These are phyloP conservation scores for Sergeia podlipaevii DNA, from an alignment of 208 protist species.

Conservation along the genomic window DNA sequence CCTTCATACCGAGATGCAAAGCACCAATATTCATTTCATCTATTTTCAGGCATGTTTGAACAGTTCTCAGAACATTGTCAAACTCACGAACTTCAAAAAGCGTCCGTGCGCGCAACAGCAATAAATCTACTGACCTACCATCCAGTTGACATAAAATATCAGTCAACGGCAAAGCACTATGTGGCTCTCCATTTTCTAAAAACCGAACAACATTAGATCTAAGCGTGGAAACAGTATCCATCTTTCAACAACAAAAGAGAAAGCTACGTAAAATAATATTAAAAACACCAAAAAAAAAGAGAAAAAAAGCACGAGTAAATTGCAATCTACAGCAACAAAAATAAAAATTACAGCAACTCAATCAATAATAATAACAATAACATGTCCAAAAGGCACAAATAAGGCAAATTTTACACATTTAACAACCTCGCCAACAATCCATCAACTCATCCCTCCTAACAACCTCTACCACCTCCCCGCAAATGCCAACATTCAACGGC, in stretches of 20 bases:
- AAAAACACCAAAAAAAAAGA: neutral
- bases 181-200: constrained; percentile 46
- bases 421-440: no score
- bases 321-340: neutral
- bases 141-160: constrained; percentile 58
- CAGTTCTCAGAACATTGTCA: constrained; percentile 48
- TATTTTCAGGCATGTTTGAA: constrained; percentile 18
- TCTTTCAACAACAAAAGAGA: constrained; percentile 12
- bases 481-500: no score
- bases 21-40: constrained; percentile 26
- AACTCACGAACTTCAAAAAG: constrained; percentile 68
- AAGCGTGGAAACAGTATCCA: constrained; percentile 11
- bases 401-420: no score
- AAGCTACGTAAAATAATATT: neutral
- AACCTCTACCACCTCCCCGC: no score
- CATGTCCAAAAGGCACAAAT: no score
- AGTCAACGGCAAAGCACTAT: constrained; percentile 59
- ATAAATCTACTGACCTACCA: constrained; percentile 19
- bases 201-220: constrained; percentile 23
- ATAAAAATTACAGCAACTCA: neutral
- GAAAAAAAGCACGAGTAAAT: neutral
- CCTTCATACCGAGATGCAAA: constrained; percentile 50
- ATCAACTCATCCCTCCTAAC: no score
- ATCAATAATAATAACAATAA: no score
- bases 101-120: constrained; percentile 36